Base-by-base conservation (phyloP, 2,329 filamentous ascomycete genomes). In the Pleomassaria siparia region DNA sequence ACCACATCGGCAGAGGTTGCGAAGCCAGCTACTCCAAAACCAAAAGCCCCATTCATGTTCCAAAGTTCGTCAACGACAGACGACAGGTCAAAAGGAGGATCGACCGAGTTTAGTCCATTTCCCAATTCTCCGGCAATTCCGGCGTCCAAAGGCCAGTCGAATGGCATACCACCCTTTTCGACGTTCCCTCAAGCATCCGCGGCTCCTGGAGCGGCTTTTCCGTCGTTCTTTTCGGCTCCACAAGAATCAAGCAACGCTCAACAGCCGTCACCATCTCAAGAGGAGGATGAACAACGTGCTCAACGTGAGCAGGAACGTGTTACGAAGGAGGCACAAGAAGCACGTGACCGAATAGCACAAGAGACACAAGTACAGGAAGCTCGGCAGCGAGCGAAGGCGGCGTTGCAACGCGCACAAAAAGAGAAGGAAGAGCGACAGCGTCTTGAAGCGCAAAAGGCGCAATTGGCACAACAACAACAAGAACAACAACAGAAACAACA, bases 281-380 rank as follows among this genome's bases (percentile, higher is more conserved):
- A 45, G 25, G 35, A 48, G 20, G 36, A 48, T 26, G 26, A 40
- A 15, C 46, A 35, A 12, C 26, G n/a, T 16, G 35, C 40, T 35
- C 44, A 43, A 25, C 42, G 43, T 21, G 42, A 49, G 12, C 20
- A 43, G 33, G 20, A 49, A 16, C 49, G 46, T 9, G 26, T 41
- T 33, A 21, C 43, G 44, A 12, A 42, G 47, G 39, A 44, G 49
- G 26, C 46, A 41, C 10, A 44, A 49, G 41, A 53, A 35, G 40
- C 47, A 20, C 39, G 42, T 21, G 12, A 47, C 15, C 39, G 22
- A 4, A 28, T 22, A 20, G 41, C 26, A 8, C 18, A 26, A 43
- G 35, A 49, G 20, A 20, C 32, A 21, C 32, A 21, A 35, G 32
- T 7, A 5, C 7, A 18, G 30, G 48, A 51, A 40, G 43, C 24